Evolutionary conservation across 495 filamentous ascomycete genomes (phyloP), one percentile per base, ranked within the genome.

Genomic region (Physcia stellaris): DNA sequence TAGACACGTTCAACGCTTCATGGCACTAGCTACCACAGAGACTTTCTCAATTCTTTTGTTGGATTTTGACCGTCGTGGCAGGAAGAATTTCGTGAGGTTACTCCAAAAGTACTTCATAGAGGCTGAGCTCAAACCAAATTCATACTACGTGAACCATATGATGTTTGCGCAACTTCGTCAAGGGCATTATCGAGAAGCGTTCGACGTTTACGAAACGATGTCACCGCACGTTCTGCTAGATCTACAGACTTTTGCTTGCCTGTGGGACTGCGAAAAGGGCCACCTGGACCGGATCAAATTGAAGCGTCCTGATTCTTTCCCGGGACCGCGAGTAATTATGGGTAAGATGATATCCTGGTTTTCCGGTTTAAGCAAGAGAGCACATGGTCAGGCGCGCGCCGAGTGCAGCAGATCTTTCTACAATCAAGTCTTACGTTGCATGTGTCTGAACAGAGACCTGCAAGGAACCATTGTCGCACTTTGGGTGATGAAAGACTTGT

Each of bases 21-120:
- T 70, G 3, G 66, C 73, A 27, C 51, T 54, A n/a, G 83, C 80
- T 7, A 84, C 66, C 18, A 68, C 79, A 24, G 83, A 88, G 46
- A 88, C 83, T 0, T 86, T 86, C 46, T 79, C 71, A 0, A 61
- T 88, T 16, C 69, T 88, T 22, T 71, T 84, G 17, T 67, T 79
- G 27, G 73, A 82, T 43, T 86, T 85, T 51, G 70, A 66, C 33
- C 66, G 70, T 33, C 68, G 79, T 27, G 58, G 70, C 11, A 66
- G 75, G 19, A 63, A 72, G 35, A 53, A 61, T 4, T 65, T 68
- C 47, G 61, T 80, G 37, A 51, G 67, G 33, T 61, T 74, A 27
- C 57, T 87, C 9, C 70, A 70, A 47, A 58, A 67, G 24, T 66
- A 63, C 16, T 67, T 85, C 30, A 50, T 58, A 23, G 52, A 68